Evolutionary conservation across 2,329 filamentous ascomycete genomes (phyloP).

Genomic region (Aspergillus fumigatus): DNA sequence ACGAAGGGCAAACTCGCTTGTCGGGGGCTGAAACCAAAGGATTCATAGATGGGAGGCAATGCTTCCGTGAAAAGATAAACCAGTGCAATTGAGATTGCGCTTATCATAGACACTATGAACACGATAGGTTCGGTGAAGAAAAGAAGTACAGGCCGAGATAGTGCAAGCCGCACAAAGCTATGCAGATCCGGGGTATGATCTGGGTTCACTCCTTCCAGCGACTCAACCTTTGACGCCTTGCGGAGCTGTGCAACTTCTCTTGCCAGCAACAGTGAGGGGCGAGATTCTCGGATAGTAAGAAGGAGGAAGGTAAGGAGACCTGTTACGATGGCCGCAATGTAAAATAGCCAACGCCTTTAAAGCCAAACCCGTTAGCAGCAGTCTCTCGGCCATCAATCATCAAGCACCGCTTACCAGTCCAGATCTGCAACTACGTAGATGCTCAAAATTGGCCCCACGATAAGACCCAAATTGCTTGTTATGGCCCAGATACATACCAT

Average conservation of each 20-base stretch:
- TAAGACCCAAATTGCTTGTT: slow-evolving; percentile 41
- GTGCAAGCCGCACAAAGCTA: slow-evolving; percentile 36
- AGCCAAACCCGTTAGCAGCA: not conserved
- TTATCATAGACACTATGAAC: slow-evolving; percentile 41
- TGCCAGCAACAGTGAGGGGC: slow-evolving; percentile 42
- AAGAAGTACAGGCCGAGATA: slow-evolving; percentile 40
- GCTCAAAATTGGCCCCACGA: slow-evolving; percentile 43
- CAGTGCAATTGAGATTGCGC: slow-evolving; percentile 41
- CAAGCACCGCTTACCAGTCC: slow-evolving; percentile 30
- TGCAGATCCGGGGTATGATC: slow-evolving; percentile 36
- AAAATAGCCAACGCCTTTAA: slow-evolving; percentile 44
- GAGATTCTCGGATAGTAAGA: slow-evolving; percentile 40
- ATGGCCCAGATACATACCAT: slow-evolving; percentile 44
- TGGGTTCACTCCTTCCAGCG: slow-evolving; percentile 33
- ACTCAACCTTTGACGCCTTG: slow-evolving; percentile 20
- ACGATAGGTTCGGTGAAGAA: slow-evolving; percentile 48
- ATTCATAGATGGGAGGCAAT: slow-evolving; percentile 37
- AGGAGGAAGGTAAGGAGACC: slow-evolving; percentile 32
- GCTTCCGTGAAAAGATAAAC: slow-evolving; percentile 49
- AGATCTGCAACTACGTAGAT: slow-evolving; percentile 37
- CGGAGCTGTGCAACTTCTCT: slow-evolving; percentile 29
- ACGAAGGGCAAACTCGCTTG: slow-evolving; percentile 38
- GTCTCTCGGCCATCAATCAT: not conserved
- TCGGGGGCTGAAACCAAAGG: slow-evolving; percentile 27
- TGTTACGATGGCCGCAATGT: slow-evolving; percentile 38